These are phyloP conservation scores for Yamagishiella unicocca DNA, from an alignment of 139 green algal genomes.

Conservation along the genomic window DNA sequence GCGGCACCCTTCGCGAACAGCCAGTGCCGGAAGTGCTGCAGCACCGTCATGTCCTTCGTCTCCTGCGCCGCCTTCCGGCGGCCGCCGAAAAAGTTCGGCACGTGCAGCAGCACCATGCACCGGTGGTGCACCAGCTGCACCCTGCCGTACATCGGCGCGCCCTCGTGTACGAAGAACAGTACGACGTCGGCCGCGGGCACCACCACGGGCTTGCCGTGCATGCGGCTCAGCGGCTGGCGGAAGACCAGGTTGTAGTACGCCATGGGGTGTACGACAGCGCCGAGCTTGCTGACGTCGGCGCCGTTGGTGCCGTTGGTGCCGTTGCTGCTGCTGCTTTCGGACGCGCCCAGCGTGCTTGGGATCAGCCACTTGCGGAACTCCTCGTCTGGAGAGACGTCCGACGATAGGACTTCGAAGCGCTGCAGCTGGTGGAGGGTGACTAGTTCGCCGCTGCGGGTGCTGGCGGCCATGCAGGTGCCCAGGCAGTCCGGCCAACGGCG, in stretches of 20 bases:
- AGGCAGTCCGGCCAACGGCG: background rate
- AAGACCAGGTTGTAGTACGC: background rate
- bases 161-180: conserved; percentile 28
- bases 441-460: background rate
- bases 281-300: too few species aligned
- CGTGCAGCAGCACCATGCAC: conserved; percentile 3
- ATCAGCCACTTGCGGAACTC: background rate
- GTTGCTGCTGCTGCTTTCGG: background rate
- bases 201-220: background rate
- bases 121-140: background rate
- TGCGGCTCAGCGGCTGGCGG: background rate
- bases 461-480: background rate
- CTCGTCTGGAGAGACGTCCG: background rate
- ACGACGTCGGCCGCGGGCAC: background rate
- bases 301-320: background rate
- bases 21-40: conserved; percentile 9
- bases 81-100: conserved; percentile 10
- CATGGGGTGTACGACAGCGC: background rate
- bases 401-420: background rate
- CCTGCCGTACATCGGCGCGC: background rate
- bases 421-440: background rate
- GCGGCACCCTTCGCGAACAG: too few species aligned
- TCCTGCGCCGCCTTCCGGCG: background rate
- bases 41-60: background rate
- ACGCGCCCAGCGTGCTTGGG: background rate